Evolutionary conservation across 2,329 filamentous ascomycete genomes (phyloP).

Genomic region (Graphiopsis chlorocephala): DNA sequence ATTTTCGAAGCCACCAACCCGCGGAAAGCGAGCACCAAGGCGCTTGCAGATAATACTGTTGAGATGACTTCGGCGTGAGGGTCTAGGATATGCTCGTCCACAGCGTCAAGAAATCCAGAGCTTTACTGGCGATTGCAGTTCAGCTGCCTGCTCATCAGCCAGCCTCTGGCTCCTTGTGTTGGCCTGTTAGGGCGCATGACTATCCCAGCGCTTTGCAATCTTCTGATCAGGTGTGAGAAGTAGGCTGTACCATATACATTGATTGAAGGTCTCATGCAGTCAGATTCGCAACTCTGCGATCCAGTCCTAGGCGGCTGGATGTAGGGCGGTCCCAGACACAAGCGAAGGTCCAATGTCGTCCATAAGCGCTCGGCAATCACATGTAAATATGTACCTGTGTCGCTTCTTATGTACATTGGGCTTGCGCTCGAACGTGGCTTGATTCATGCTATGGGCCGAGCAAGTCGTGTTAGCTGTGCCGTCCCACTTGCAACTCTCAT

Average conservation of each 20-base stretch:
- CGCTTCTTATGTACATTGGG: background rate
- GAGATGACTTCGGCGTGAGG: background rate
- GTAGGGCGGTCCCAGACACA: background rate
- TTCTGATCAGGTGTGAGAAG: background rate
- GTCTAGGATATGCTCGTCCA: background rate
- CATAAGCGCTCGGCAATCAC: background rate
- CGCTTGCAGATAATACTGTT: background rate
- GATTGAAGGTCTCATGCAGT: background rate
- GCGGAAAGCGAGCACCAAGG: background rate
- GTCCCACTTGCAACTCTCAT: too few species aligned
- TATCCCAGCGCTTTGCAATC: background rate
- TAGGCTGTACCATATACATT: background rate
- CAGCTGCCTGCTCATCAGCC: background rate
- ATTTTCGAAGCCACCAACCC: slow-evolving; percentile 41
- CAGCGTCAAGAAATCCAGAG: background rate
- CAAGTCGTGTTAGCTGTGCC: too few species aligned
- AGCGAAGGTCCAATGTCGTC: background rate
- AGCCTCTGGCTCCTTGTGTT: background rate
- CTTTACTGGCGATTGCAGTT: background rate
- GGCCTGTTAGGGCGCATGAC: background rate
- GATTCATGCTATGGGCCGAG: background rate
- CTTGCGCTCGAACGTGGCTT: background rate
- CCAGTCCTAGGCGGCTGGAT: background rate
- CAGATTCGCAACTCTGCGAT: background rate
- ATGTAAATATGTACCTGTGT: background rate